These are phyloP conservation scores for Tuber aestivum DNA, from an alignment of 495 filamentous ascomycete species.

Conservation along the genomic window DNA sequence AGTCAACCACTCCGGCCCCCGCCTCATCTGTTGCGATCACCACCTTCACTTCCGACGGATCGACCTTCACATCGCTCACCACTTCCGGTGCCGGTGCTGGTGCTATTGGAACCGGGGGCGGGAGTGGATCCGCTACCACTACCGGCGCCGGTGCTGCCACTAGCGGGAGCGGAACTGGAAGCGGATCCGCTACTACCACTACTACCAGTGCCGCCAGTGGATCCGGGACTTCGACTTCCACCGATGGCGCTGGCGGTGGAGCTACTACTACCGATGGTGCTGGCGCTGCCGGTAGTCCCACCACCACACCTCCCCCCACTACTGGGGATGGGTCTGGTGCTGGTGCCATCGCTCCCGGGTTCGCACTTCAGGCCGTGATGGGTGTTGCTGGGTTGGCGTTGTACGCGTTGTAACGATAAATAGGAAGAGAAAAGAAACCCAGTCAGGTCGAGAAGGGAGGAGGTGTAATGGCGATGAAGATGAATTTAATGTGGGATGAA, in stretches of 20 bases:
- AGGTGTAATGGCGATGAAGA: neutral
- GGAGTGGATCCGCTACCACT: no score
- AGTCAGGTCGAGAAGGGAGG: neutral
- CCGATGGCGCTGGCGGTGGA: neutral
- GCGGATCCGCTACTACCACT: neutral
- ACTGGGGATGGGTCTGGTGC: neutral
- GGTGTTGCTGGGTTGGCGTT: neutral
- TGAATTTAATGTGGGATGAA: neutral
- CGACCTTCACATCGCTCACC: neutral
- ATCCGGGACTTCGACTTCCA: neutral
- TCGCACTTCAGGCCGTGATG: neutral
- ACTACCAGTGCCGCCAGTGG: neutral
- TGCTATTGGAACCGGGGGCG: no score
- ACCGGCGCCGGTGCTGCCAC: no score
- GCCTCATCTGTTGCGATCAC: neutral
- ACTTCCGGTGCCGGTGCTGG: neutral
- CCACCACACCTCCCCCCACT: neutral
- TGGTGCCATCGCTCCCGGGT: neutral
- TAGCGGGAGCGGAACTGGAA: neutral
- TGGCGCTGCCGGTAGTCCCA: neutral
- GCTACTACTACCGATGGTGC: neutral
- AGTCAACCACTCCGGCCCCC: neutral
- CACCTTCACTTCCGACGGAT: neutral
- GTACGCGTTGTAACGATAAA: neutral
- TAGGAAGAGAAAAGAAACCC: neutral